These are phyloP conservation scores for Metschnikowia anglica DNA, from an alignment of 805 yeast genomes.

Conservation along the genomic window DNA sequence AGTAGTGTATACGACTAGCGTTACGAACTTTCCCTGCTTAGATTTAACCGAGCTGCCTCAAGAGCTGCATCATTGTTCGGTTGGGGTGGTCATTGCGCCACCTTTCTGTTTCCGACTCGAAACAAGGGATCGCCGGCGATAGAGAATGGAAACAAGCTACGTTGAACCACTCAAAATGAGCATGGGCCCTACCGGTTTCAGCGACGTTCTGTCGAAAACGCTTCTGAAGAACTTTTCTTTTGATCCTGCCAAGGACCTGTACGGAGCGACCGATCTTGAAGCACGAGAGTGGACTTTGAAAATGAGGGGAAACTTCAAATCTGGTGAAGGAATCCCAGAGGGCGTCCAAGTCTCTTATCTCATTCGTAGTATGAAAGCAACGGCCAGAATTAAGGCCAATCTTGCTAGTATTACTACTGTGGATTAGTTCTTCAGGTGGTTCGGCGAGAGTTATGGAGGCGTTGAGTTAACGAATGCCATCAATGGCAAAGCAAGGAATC, in stretches of 20 bases:
- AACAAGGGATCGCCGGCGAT: too few relatives aligned
- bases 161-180: too few relatives aligned
- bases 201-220: too few relatives aligned
- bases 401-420: neutral
- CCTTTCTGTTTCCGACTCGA: too few relatives aligned
- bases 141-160: too few relatives aligned
- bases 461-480: neutral
- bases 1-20: too few relatives aligned
- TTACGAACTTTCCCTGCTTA: too few relatives aligned
- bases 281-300: neutral
- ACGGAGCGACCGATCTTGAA: neutral
- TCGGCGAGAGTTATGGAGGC: neutral
- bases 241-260: neutral
- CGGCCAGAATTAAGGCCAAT: neutral
- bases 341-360: neutral
- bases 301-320: neutral
- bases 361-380: neutral
- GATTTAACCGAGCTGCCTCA: too few relatives aligned
- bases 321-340: neutral
- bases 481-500: neutral
- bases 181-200: too few relatives aligned
- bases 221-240: neutral
- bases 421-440: neutral
- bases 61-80: too few relatives aligned
- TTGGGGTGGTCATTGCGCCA: too few relatives aligned